Evolutionary conservation across 768 basidiomycete genomes (phyloP).

Genomic region (Lactarius pseudohatsudake): DNA sequence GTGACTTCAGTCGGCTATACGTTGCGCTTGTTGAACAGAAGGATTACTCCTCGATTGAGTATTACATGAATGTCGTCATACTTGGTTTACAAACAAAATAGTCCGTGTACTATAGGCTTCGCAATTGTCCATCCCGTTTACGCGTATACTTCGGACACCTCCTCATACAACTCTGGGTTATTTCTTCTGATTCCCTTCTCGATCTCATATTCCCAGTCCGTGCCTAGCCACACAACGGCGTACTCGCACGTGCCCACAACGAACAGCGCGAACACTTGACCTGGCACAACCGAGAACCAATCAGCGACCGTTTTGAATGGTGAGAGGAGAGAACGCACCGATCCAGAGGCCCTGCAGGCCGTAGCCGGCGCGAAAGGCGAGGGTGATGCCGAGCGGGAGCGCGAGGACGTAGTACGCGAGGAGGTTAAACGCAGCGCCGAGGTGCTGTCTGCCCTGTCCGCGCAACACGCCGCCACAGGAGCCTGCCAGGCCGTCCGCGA

Average conservation of each 20-base stretch:
- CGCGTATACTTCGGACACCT: slow-evolving; percentile 11
- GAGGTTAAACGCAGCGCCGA: slow-evolving; percentile 73
- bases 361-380: slow-evolving; percentile 46
- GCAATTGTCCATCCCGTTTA: background rate
- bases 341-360: slow-evolving; percentile 56
- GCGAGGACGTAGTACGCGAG: slow-evolving; percentile 61
- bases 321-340: slow-evolving; percentile 32
- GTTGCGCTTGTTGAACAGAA: too few species aligned
- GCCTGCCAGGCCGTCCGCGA: slow-evolving; percentile 52
- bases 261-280: slow-evolving; percentile 72
- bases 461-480: slow-evolving; percentile 51
- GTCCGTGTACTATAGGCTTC: background rate
- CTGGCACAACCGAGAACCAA: slow-evolving; percentile 38
- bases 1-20: background rate
- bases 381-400: slow-evolving; percentile 50
- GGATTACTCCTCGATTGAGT: too few species aligned
- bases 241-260: slow-evolving; percentile 72
- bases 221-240: slow-evolving; percentile 53
- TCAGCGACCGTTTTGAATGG: background rate
- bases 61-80: background rate
- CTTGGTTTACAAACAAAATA: background rate
- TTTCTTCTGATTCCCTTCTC: slow-evolving; percentile 42
- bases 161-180: slow-evolving; percentile 16
- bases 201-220: slow-evolving; percentile 50
- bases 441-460: slow-evolving; percentile 59